These are phyloP conservation scores for Durio zibethinus DNA, from an alignment of 345 rosid species.

Conservation along the genomic window DNA sequence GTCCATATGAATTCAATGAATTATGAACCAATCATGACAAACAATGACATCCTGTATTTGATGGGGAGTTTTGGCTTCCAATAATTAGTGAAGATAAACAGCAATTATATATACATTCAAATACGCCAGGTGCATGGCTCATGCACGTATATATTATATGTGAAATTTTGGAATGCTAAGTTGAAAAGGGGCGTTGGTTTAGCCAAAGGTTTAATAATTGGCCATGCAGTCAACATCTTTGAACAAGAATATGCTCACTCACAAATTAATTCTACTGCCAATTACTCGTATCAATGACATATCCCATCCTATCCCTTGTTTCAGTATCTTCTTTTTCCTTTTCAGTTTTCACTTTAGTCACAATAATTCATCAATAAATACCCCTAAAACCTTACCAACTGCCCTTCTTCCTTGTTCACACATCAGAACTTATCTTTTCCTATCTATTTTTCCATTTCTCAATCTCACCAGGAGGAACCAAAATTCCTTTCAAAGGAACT, in stretches of 20 bases:
- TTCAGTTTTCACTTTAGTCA: conserved; percentile 9
- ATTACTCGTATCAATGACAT: conserved; percentile 22
- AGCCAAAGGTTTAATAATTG: background rate
- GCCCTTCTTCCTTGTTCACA: conserved; percentile 25
- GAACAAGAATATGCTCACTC: conserved; percentile 15
- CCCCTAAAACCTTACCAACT: conserved; percentile 28
- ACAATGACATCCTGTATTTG: background rate
- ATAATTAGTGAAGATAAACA: conserved; percentile 2
- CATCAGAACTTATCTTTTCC: background rate
- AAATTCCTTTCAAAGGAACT: background rate
- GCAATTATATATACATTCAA: background rate
- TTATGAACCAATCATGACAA: conserved; percentile 3
- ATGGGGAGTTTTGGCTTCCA: background rate
- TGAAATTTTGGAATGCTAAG: background rate
- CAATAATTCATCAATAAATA: conserved; percentile 36
- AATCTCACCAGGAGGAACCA: background rate
- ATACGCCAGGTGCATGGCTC: conserved; percentile 28
- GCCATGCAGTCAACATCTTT: conserved; percentile 23
- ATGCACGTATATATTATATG: conserved; percentile 18
- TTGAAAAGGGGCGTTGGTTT: background rate
- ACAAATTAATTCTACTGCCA: background rate
- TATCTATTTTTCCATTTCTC: background rate
- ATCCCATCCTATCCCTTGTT: conserved; percentile 4
- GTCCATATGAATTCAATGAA: no score
- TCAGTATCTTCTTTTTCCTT: conserved; percentile 4